phyloP scores from a whole-genome alignment of 202 grass and related monocot species.

The Thinopyrum obtusiflorum region DNA sequence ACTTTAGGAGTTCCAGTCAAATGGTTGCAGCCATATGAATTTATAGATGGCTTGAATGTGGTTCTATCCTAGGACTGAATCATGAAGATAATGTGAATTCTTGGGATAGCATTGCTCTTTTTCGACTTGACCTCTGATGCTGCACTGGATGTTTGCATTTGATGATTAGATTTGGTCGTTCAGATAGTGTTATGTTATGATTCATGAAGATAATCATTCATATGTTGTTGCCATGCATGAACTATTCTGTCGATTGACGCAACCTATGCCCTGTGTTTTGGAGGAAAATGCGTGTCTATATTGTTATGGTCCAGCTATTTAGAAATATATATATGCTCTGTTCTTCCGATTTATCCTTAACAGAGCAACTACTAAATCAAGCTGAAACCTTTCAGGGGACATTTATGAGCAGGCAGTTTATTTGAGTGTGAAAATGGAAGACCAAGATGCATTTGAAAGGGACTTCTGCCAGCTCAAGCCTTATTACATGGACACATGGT shows the following conservation, averaged over 20 bases:
- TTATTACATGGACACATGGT: constrained; percentile 89
- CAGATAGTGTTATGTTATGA: neutral
- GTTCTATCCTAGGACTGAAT: neutral
- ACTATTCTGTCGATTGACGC: no score
- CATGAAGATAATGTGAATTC: neutral
- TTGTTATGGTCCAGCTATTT: constrained; percentile 7
- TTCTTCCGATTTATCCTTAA: neutral
- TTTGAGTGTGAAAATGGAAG: constrained; percentile 91
- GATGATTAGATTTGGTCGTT: neutral
- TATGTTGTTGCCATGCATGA: no score
- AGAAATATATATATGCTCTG: neutral
- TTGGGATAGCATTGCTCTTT: neutral
- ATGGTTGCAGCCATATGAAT: neutral
- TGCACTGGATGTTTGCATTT: neutral
- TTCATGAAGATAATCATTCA: neutral
- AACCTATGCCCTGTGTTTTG: no score
- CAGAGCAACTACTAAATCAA: constrained; percentile 5
- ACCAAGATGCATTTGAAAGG: constrained; percentile 92
- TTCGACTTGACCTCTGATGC: neutral
- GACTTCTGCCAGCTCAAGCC: constrained; percentile 95
- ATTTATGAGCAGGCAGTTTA: constrained; percentile 88
- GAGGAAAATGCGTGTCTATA: no score
- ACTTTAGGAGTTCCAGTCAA: neutral
- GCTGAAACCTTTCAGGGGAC: constrained; percentile 61
- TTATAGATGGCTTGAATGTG: neutral